A percentile compares a stretch with the other conserved stretches of the same genome.
These are phyloP conservation scores for Pseudopediastrum boryanum DNA, from an alignment of 139 green algal species.

Conservation along the genomic window DNA sequence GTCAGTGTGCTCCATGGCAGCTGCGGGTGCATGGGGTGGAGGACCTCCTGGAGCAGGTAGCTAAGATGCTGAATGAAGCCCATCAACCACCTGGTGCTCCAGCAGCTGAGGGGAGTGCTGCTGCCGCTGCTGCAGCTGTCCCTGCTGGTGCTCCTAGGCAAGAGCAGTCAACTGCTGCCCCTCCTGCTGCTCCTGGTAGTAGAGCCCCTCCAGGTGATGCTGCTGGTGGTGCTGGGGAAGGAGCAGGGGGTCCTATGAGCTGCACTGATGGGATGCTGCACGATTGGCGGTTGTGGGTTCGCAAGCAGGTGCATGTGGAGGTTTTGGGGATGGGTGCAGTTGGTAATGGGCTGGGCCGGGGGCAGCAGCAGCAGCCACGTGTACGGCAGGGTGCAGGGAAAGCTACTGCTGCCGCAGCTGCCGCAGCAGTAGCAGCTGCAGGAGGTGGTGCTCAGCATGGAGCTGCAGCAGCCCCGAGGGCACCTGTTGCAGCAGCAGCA, in stretches of 20 bases:
- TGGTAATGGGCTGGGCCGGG: too few species aligned
- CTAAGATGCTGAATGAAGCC: not conserved
- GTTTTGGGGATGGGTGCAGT: too few species aligned
- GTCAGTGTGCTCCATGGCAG: not conserved
- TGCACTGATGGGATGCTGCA: too few species aligned
- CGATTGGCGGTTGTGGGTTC: too few species aligned
- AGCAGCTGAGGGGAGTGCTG: not conserved
- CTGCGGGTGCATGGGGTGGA: too few species aligned
- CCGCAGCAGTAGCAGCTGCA: not conserved
- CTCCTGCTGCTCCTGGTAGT: slow-evolving; percentile 10
- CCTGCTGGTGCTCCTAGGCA: slow-evolving; percentile 6
- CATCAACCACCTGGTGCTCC: not conserved
- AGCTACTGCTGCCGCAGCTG: not conserved
- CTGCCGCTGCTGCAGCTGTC: not conserved
- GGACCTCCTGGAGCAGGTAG: not conserved
- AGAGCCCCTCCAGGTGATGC: slow-evolving; percentile 16
- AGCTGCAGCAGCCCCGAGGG: not conserved
- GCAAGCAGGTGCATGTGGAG: slow-evolving; percentile 25
- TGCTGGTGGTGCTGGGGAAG: slow-evolving; percentile 25
- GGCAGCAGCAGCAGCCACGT: too few species aligned
- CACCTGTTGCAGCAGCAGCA: not conserved
- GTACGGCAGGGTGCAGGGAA: too few species aligned
- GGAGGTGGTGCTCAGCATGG: not conserved
- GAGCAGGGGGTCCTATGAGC: too few species aligned
- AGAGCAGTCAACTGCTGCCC: not conserved